Evolutionary conservation across 257 asterid genomes (phyloP).

Genomic region (Rehmannia glutinosa): DNA sequence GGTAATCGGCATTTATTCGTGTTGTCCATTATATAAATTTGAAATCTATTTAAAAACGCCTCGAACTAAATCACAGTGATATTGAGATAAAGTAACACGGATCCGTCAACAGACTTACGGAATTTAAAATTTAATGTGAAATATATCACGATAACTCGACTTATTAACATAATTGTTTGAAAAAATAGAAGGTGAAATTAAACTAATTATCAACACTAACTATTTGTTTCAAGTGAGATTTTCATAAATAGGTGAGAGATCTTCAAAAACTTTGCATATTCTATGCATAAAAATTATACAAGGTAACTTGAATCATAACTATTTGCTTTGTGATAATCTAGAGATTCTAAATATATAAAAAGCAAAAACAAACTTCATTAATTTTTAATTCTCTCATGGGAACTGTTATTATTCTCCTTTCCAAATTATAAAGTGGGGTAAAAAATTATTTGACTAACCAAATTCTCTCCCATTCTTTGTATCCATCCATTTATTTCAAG

Average conservation of each 20-base stretch:
- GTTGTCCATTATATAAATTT: background rate
- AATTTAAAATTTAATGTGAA: background rate
- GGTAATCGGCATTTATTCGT: slow-evolving; percentile 1
- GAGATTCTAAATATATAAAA: slow-evolving; percentile 8
- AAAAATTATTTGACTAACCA: background rate
- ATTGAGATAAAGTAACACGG: background rate
- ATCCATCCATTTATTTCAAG: slow-evolving; percentile 16
- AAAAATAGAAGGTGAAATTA: background rate
- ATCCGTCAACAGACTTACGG: background rate
- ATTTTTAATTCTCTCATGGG: background rate
- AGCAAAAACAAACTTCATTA: slow-evolving; percentile 17
- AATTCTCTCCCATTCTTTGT: background rate
- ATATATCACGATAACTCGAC: background rate
- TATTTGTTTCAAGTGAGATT: background rate
- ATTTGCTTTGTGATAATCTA: background rate
- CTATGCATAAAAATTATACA: background rate
- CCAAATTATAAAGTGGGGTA: background rate
- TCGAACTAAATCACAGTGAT: background rate
- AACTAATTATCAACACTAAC: background rate
- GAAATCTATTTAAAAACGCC: background rate
- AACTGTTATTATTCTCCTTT: background rate
- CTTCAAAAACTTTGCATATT: background rate
- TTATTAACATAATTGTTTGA: background rate
- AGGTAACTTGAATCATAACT: slow-evolving; percentile 5
- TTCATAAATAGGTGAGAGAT: background rate